These are phyloP conservation scores for Botryotinia calthae DNA, from an alignment of 2,329 filamentous ascomycete species.

Conservation along the genomic window DNA sequence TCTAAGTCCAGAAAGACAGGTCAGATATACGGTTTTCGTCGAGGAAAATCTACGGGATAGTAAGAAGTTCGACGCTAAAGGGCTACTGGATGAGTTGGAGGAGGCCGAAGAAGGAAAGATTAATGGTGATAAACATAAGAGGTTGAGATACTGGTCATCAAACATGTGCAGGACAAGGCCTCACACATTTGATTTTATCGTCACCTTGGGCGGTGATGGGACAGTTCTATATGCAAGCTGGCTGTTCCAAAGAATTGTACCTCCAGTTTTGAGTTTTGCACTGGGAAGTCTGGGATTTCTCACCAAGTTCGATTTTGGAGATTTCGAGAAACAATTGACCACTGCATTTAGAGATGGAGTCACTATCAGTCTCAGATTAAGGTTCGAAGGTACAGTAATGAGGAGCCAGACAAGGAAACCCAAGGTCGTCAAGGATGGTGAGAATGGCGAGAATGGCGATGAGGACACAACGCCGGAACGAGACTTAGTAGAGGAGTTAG, in stretches of 20 bases:
- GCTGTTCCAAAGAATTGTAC: slow-evolving; percentile 94
- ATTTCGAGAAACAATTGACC: slow-evolving; percentile 66
- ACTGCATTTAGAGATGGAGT: slow-evolving; percentile 78
- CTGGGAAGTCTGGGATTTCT: slow-evolving; percentile 91
- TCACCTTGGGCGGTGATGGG: slow-evolving; percentile 92
- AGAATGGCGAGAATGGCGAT: slow-evolving; percentile 39
- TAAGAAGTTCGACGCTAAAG: slow-evolving; percentile 69
- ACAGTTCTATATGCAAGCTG: slow-evolving; percentile 95
- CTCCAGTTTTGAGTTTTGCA: slow-evolving; percentile 87
- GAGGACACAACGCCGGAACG: slow-evolving; percentile 46
- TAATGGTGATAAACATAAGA: slow-evolving; percentile 36
- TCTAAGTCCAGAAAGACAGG: slow-evolving; percentile 64
- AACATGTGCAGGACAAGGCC: slow-evolving; percentile 74
- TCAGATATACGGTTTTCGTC: slow-evolving; percentile 75
- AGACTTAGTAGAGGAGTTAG: slow-evolving; percentile 84
- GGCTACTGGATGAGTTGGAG: slow-evolving; percentile 62
- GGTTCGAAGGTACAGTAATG: slow-evolving; percentile 95
- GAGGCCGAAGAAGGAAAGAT: slow-evolving; percentile 43
- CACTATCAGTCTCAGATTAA: slow-evolving; percentile 79
- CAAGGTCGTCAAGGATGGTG: slow-evolving; percentile 27
- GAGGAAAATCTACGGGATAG: slow-evolving; percentile 72
- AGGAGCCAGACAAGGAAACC: slow-evolving; percentile 58
- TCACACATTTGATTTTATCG: slow-evolving; percentile 88
- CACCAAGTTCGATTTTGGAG: slow-evolving; percentile 90
- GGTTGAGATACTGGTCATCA: slow-evolving; percentile 81